Base-by-base conservation (phyloP, 768 basidiomycete species). In the Psilocybe azurescens region DNA sequence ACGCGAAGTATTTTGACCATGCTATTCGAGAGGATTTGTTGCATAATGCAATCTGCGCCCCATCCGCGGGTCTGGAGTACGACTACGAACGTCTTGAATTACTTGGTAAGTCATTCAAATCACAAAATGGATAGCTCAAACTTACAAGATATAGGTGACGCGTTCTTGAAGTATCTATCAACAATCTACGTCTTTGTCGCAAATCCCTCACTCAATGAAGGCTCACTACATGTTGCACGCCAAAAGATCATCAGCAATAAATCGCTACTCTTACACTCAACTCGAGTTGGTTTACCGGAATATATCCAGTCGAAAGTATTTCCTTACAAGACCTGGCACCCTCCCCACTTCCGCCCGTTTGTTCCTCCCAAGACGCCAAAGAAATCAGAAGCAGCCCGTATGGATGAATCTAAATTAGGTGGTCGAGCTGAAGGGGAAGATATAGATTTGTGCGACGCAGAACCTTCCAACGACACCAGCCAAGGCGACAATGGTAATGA, bases 41-140 rank as follows among this genome's bases (percentile, higher is more conserved):
- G 44, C 81, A 87, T 52, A 77, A 81, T 41, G 91, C 94, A 9
- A 78, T 93, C 44, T 88, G 87, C 63, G 78, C 92, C 0, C 89
- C 90, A 7, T 87, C 91, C 8, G 87, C 87, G 36, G 83, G 84
- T 32, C 80, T 84, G 51, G 91, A 90, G 65, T 81, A 82, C 61
- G 84, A 95, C 75, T 95, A 95, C 73, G 92, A 96, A 75, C 86
- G 94, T 38, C 76, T 94, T 50, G 94, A 95, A 72, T 79, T 94
- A 53, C 81, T 95, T 14, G 94, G 93, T 93, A 67, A 61, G 78
- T 62, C 51, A 29, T 33, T 39, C 46, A 46, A 24, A 56, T 60
- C 20, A 36, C 18, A 55, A 18, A n/a, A 29, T 18, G 4, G n/a
- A 18, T 33, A 56, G 53, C 66, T 69, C 38, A 60, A 8, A 54